These are phyloP conservation scores for Odontarrhena argentea DNA, from an alignment of 345 rosid species.

Conservation along the genomic window DNA sequence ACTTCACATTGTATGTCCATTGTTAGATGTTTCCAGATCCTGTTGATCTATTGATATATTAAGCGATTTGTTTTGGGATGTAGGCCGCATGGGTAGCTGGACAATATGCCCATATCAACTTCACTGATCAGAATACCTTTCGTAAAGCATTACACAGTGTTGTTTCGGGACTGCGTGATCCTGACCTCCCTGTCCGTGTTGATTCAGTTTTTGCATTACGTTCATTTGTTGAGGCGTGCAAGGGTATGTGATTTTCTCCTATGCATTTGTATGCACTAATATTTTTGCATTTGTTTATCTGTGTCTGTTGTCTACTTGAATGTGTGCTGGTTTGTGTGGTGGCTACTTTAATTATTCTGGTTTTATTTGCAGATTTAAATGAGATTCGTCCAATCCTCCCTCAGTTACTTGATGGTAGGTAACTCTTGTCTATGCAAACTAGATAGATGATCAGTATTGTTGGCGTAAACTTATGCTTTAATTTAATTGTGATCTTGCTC, in stretches of 20 bases:
- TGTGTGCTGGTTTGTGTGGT: constrained; percentile 15
- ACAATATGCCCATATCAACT: constrained; percentile 79
- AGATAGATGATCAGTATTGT: constrained; percentile 15
- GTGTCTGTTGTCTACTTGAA: constrained; percentile 4
- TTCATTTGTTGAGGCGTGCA: constrained; percentile 90
- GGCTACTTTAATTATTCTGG: constrained; percentile 10
- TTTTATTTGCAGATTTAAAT: constrained; percentile 66
- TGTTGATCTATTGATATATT: constrained; percentile 21
- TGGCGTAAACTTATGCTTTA: constrained; percentile 16
- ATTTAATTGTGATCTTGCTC: constrained; percentile 16
- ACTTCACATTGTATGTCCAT: constrained; percentile 23
- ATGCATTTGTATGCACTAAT: constrained; percentile 21
- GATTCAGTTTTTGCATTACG: constrained; percentile 94
- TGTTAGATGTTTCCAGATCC: not conserved
- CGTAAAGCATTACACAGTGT: constrained; percentile 79
- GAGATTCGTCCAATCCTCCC: constrained; percentile 95
- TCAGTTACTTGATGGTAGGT: constrained; percentile 85
- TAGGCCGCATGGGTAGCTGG: constrained; percentile 99
- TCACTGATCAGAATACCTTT: constrained; percentile 79
- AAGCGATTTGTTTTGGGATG: constrained; percentile 4
- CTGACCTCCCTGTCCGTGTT: constrained; percentile 93
- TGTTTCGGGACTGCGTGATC: constrained; percentile 86
- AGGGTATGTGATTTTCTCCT: constrained; percentile 49
- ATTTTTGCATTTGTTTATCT: constrained; percentile 18
- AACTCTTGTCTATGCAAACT: constrained; percentile 25